These are phyloP conservation scores for Dryadomyces sulphureus DNA, from an alignment of 2,329 filamentous ascomycete genomes.

Conservation along the genomic window DNA sequence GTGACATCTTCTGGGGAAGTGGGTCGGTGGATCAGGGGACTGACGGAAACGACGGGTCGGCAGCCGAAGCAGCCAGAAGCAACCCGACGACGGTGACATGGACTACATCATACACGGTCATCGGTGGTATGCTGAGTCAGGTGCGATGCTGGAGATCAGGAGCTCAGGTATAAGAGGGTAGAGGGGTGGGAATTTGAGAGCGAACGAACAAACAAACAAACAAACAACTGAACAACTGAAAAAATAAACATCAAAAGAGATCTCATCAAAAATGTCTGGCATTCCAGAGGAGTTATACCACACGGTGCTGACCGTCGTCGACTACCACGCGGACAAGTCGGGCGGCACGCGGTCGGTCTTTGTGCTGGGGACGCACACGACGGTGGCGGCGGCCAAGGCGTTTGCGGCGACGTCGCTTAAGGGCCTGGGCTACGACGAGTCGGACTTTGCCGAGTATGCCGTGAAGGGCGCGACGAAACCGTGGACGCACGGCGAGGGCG, in stretches of 20 bases:
- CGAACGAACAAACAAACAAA: too few relatives aligned
- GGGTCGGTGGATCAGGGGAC: not conserved
- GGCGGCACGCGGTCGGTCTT: conserved; percentile 17
- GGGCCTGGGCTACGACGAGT: conserved; percentile 19
- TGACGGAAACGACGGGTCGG: not conserved
- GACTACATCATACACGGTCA: not conserved
- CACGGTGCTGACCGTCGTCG: conserved; percentile 20
- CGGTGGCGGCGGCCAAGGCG: conserved; percentile 20
- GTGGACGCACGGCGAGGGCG: conserved; percentile 24
- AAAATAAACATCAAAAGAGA: too few relatives aligned
- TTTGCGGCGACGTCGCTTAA: conserved; percentile 19
- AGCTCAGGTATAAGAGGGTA: not conserved
- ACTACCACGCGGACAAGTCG: conserved; percentile 17
- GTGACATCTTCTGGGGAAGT: not conserved
- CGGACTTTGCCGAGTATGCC: conserved; percentile 22
- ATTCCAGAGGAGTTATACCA: conserved; percentile 21
- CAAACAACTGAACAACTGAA: too few relatives aligned
- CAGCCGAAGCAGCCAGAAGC: not conserved
- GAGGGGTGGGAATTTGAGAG: too few relatives aligned
- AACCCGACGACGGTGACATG: not conserved
- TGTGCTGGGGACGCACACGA: conserved; percentile 23
- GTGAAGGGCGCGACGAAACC: conserved; percentile 2
- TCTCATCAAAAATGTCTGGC: conserved; percentile 6
- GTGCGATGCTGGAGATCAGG: not conserved
- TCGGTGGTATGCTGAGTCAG: not conserved